Percentiles rank a stretch among this genome's conserved stretches.
phyloP scores from a whole-genome alignment of 2,329 filamentous ascomycete genomes.

The Colletotrichum plurivorum region DNA sequence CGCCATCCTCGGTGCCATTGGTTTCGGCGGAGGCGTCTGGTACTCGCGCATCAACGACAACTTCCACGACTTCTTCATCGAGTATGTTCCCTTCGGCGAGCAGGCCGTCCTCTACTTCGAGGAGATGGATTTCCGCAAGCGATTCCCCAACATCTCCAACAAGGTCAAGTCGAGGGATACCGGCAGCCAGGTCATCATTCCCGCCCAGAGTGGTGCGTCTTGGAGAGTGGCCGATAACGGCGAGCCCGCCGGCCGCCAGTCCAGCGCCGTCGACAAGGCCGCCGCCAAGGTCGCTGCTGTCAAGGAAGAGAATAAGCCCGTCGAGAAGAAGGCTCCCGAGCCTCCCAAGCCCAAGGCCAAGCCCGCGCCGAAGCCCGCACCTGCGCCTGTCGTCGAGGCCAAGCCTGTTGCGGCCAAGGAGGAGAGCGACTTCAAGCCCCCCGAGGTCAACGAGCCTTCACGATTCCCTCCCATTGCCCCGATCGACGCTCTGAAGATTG shows the following conservation, averaged over 20 bases:
- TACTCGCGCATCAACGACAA: constrained; percentile 95
- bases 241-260: constrained; percentile 71
- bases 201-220: constrained; percentile 86
- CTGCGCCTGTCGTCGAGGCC: constrained; percentile 49
- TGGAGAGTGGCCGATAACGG: constrained; percentile 80
- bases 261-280: constrained; percentile 65
- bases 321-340: constrained; percentile 37
- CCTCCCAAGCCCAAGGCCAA: constrained; percentile 20
- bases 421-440: constrained; percentile 61
- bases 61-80: constrained; percentile 99
- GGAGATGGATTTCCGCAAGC: constrained; percentile 91
- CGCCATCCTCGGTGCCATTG: constrained; percentile 80
- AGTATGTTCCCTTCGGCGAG: constrained; percentile 95
- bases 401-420: constrained; percentile 46
- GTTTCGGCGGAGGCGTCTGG: constrained; percentile 91
- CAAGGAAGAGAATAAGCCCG: constrained; percentile 50
- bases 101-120: constrained; percentile 96
- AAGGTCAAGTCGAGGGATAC: constrained; percentile 64
- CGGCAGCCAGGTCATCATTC: constrained; percentile 84
- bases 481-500: constrained; percentile 84
- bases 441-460: constrained; percentile 77
- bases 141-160: constrained; percentile 72
- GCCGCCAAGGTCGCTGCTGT: constrained; percentile 48
- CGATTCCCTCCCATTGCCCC: constrained; percentile 74
- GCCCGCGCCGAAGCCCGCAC: constrained; percentile 35